A percentile compares a stretch with the other conserved stretches of the same genome.
Evolutionary conservation across 2,329 filamentous ascomycete species (phyloP).

Genomic region (Thelonectria discophora): DNA sequence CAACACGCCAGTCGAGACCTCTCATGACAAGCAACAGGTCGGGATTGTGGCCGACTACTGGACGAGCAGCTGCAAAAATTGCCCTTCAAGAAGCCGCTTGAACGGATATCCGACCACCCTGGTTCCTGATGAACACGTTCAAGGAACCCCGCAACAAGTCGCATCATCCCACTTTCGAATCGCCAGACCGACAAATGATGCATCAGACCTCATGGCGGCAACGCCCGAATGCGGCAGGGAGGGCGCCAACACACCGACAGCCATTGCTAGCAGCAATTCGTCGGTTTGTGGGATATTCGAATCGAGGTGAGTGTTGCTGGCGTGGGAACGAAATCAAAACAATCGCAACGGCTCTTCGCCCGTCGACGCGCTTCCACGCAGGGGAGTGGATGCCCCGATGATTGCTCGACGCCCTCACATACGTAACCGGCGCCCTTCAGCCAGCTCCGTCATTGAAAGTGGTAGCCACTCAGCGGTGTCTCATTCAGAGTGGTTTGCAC

Average conservation of each 20-base stretch:
- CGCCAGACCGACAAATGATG: slow-evolving; percentile 34
- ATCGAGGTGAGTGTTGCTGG: neutral
- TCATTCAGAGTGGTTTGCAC: slow-evolving; percentile 9
- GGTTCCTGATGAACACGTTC: slow-evolving; percentile 11
- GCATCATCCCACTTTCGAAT: slow-evolving; percentile 41
- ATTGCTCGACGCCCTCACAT: neutral
- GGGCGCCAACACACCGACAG: slow-evolving; percentile 1
- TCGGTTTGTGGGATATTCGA: neutral
- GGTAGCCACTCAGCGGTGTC: no score
- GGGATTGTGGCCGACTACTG: slow-evolving; percentile 5
- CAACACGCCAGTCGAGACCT: neutral
- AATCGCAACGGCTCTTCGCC: neutral
- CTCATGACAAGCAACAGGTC: slow-evolving; percentile 1
- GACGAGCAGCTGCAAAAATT: neutral
- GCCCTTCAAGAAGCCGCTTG: neutral
- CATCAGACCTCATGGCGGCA: slow-evolving; percentile 29
- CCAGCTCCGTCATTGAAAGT: no score
- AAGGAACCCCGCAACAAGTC: slow-evolving; percentile 36
- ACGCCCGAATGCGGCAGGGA: slow-evolving; percentile 23
- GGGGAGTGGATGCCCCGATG: slow-evolving; percentile 2
- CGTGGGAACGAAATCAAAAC: neutral
- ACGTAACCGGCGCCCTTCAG: no score
- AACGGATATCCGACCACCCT: slow-evolving; percentile 8
- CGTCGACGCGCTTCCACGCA: slow-evolving; percentile 20
- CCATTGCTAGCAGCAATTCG: neutral